Evolutionary conservation across 345 rosid species (phyloP), one percentile per base, ranked within the genome.

Genomic region (Gossypium arboreum): DNA sequence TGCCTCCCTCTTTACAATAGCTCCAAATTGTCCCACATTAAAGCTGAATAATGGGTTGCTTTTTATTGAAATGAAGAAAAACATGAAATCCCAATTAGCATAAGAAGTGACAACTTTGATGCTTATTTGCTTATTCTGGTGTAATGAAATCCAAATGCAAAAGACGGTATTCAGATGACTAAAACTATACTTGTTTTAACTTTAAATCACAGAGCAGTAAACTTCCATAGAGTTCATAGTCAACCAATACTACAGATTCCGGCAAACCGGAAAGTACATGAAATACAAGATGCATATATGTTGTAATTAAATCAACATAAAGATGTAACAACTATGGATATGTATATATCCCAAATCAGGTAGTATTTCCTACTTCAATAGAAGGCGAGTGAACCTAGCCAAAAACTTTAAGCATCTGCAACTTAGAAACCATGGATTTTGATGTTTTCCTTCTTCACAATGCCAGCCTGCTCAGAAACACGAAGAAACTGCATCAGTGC

Each of bases 361-460:
- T 48, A 25, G 39, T 24, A 50, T 68, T 48, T 50, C 39, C 57
- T 8, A 12, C 57, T 68, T 48, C 3, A 41, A 15, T 41, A 50
- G 22, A 10, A 68, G 43, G 7, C 3, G 41, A 2, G 9, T 15
- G 57, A 68, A 12, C 25, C 45, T 25, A 24, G 57, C 72, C 25
- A 58, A 34, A 62, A 39, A 51, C 24, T 50, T 52, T 12, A 15
- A 15, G 34, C 44, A 39, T 34, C 58, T 34, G 62, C 80, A 65
- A 72, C 88, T 91, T 77, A 94, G 80, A 94, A 94, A 84, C 97
- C 98, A 84, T 94, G 97, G 75, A 94, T 91, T 85, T 92, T 94
- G 83, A 94, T 92, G 73, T 85, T 90, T 3, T 92, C 97, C 91
- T 91, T 92, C 91, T 92, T 92, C 90, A 92, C 97, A 67, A 94